Evolutionary conservation across 179 eudicot species (phyloP).

Genomic region (Beta corolliflora): DNA sequence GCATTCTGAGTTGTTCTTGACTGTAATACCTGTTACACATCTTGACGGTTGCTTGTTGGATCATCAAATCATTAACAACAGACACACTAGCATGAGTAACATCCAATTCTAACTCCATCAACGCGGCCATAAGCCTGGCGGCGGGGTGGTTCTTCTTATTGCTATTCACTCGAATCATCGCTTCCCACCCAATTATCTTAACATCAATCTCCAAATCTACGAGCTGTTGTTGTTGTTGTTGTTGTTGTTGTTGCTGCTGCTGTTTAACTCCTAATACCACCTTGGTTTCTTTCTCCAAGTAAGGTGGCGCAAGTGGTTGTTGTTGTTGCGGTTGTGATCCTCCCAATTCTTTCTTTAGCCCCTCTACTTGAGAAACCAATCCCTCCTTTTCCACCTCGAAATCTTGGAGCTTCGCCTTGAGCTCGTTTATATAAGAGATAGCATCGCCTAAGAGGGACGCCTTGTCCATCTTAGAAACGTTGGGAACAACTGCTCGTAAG

Average conservation of each 20-base stretch:
- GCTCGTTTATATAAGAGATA: constrained; percentile 72
- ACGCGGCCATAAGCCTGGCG: constrained; percentile 72
- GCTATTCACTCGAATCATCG: constrained; percentile 68
- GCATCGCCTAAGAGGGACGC: constrained; percentile 88
- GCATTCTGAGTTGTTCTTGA: constrained; percentile 63
- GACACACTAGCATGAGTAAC: constrained; percentile 71
- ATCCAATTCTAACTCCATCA: constrained; percentile 73
- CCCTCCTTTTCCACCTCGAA: constrained; percentile 53
- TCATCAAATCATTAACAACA: constrained; percentile 80
- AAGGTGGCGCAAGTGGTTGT: not conserved
- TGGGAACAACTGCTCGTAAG: constrained; percentile 79
- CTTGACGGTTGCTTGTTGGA: constrained; percentile 76
- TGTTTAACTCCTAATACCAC: constrained; percentile 11
- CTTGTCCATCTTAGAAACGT: constrained; percentile 92
- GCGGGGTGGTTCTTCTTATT: constrained; percentile 76
- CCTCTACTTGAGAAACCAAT: constrained; percentile 42
- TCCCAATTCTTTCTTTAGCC: constrained; percentile 54
- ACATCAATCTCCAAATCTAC: constrained; percentile 63
- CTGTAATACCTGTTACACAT: constrained; percentile 65
- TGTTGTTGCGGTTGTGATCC: constrained; percentile 4
- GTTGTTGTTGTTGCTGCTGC: not conserved
- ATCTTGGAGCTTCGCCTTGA: constrained; percentile 51
- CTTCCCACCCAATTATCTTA: constrained; percentile 83
- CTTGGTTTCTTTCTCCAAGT: constrained; percentile 26
- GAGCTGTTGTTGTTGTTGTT: no score